Percentiles rank a stretch among this genome's conserved stretches.
Conservation (phyloP, 306 rosid species). For the Vachellia pachyceras region DNA sequence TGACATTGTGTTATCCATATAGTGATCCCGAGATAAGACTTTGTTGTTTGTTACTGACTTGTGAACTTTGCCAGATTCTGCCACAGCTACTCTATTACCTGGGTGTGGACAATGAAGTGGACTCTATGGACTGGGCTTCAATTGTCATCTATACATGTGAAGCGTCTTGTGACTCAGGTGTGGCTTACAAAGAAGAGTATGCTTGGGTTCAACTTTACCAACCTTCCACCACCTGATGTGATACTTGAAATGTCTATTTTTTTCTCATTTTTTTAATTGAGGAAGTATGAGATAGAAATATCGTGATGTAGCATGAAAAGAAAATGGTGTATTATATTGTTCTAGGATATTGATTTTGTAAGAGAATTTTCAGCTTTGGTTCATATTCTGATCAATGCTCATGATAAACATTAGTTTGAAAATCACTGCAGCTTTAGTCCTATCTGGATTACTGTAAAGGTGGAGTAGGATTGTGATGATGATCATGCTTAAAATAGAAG, state of each 20-base stretch:
- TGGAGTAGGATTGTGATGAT: too few relatives aligned
- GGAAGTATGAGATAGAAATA: not conserved
- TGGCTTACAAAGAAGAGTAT: slow-evolving; percentile 63
- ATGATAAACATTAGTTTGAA: not conserved
- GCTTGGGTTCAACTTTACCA: slow-evolving; percentile 71
- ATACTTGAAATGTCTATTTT: not conserved
- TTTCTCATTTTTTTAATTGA: not conserved
- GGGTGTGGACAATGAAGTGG: too few relatives aligned
- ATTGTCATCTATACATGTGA: slow-evolving; percentile 66
- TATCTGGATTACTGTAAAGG: too few relatives aligned
- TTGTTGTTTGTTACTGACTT: too few relatives aligned
- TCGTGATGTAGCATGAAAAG: not conserved
- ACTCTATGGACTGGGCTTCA: slow-evolving; percentile 82
- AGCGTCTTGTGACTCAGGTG: slow-evolving; percentile 63
- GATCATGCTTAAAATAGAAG: too few relatives aligned
- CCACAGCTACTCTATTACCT: too few relatives aligned
- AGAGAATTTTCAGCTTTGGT: not conserved
- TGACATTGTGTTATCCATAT: too few relatives aligned
- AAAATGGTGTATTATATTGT: not conserved
- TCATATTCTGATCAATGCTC: not conserved
- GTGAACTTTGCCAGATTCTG: too few relatives aligned
- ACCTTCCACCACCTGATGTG: slow-evolving; percentile 32
- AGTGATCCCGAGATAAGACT: too few relatives aligned
- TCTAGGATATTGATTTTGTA: not conserved
- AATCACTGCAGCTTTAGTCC: not conserved